Evolutionary conservation across 805 yeast genomes (phyloP).

Genomic region (Barnettozyma vustinii): DNA sequence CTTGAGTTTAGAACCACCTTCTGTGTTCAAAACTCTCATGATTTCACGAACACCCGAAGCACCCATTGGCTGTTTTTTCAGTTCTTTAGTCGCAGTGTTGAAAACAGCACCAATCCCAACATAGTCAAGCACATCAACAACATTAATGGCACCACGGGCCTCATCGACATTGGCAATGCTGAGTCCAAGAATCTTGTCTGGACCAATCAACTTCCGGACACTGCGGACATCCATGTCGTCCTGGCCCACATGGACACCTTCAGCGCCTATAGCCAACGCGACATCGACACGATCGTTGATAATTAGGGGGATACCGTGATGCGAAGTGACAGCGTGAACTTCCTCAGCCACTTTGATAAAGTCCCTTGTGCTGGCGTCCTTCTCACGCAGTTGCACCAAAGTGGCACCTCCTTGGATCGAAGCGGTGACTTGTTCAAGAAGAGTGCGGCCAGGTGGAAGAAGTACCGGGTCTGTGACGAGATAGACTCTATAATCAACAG

Average conservation of each 20-base stretch:
- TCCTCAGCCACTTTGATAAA: slow-evolving; percentile 57
- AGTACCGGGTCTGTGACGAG: slow-evolving; percentile 76
- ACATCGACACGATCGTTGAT: slow-evolving; percentile 87
- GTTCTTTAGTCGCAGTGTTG: slow-evolving; percentile 64
- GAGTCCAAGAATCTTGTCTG: slow-evolving; percentile 73
- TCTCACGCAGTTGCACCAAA: slow-evolving; percentile 79
- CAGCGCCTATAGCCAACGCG: slow-evolving; percentile 84
- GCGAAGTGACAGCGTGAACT: slow-evolving; percentile 57
- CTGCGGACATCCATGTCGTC: slow-evolving; percentile 61
- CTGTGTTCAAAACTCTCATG: slow-evolving; percentile 39
- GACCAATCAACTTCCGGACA: slow-evolving; percentile 64
- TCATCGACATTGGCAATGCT: slow-evolving; percentile 61
- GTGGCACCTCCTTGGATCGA: slow-evolving; percentile 74
- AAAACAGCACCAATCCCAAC: slow-evolving; percentile 82
- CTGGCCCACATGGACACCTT: slow-evolving; percentile 91
- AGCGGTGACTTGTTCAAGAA: slow-evolving; percentile 55
- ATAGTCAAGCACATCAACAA: slow-evolving; percentile 54
- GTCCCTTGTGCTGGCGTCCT: slow-evolving; percentile 57
- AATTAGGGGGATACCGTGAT: slow-evolving; percentile 63
- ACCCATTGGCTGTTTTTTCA: slow-evolving; percentile 57
- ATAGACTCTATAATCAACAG: slow-evolving; percentile 54
- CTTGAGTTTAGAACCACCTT: slow-evolving; percentile 34
- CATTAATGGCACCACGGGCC: slow-evolving; percentile 39
- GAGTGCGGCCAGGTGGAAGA: slow-evolving; percentile 54
- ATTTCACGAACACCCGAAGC: slow-evolving; percentile 57